Percentiles rank a stretch among this genome's conserved stretches.
These are phyloP conservation scores for rapeseed (Brassica napus) DNA, from an alignment of 345 rosid species.

Conservation along the genomic window DNA sequence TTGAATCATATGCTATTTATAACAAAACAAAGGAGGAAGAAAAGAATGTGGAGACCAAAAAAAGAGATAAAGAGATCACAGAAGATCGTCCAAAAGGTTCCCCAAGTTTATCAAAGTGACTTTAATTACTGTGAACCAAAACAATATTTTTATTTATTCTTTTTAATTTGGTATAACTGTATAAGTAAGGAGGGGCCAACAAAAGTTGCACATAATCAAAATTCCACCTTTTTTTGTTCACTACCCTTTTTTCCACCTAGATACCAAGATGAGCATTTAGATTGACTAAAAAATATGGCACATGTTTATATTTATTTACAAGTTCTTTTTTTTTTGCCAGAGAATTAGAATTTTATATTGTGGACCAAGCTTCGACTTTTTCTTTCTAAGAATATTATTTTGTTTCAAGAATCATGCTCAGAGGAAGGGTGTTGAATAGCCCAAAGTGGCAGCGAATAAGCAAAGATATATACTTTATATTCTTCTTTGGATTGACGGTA, in stretches of 20 bases:
- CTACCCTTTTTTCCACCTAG: slow-evolving; percentile 21
- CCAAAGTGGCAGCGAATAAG: slow-evolving; percentile 31
- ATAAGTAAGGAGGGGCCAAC: not conserved
- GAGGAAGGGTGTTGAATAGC: slow-evolving; percentile 29
- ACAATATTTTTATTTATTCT: not conserved
- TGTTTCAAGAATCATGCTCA: slow-evolving; percentile 28
- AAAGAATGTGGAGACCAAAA: slow-evolving; percentile 18
- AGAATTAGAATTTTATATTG: slow-evolving; percentile 16
- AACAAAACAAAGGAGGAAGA: slow-evolving; percentile 19
- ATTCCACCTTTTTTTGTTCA: not conserved
- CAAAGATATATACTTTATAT: slow-evolving; percentile 34
- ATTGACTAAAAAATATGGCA: slow-evolving; percentile 27
- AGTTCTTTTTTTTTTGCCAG: slow-evolving; percentile 3
- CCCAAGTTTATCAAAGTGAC: slow-evolving; percentile 25
- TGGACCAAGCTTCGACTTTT: slow-evolving; percentile 31
- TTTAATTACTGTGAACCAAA: slow-evolving; percentile 17
- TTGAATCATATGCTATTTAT: slow-evolving; percentile 31
- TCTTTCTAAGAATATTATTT: slow-evolving; percentile 18
- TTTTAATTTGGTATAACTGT: not conserved
- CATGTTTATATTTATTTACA: slow-evolving; percentile 17
- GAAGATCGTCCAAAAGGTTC: slow-evolving; percentile 30
- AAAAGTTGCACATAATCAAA: slow-evolving; percentile 19
- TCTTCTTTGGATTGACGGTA: slow-evolving; percentile 29
- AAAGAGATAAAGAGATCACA: slow-evolving; percentile 3
- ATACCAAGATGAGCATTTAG: slow-evolving; percentile 36